Evolutionary conservation across 2,329 filamentous ascomycete species (phyloP).

Genomic region (Fusarium concolor): DNA sequence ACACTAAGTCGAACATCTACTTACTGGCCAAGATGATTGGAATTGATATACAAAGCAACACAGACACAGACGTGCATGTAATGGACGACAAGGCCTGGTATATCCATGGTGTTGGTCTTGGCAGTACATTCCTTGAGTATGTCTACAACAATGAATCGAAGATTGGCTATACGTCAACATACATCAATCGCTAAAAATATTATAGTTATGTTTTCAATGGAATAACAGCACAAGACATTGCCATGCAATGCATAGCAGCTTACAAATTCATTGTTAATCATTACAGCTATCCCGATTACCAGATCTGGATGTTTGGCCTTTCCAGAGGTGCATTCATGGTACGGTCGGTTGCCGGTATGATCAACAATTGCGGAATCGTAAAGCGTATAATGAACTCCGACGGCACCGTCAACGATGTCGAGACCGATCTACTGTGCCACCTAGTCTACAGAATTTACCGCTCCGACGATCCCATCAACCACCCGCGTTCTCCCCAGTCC

Average conservation of each 20-base stretch:
- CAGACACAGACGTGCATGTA: background rate
- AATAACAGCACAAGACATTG: background rate
- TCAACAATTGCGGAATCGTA: background rate
- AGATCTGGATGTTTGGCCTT: background rate
- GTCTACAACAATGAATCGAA: background rate
- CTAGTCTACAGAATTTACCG: background rate
- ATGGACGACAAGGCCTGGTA: background rate
- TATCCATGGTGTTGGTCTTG: background rate
- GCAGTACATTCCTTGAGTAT: background rate
- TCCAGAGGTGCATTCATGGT: background rate
- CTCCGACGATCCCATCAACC: background rate
- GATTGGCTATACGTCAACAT: background rate
- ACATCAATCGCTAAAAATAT: background rate
- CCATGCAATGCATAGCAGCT: background rate
- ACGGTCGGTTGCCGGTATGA: background rate
- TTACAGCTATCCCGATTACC: background rate
- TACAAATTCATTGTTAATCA: background rate
- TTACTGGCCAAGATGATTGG: background rate
- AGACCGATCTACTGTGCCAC: background rate
- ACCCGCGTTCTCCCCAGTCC: background rate
- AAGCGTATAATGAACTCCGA: background rate
- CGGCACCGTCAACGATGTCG: background rate
- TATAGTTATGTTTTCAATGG: background rate
- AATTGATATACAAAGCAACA: background rate
- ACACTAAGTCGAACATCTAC: background rate